phyloP scores from a whole-genome alignment of 1,284 basidiomycete genomes.

The Stereum hirsutum region DNA sequence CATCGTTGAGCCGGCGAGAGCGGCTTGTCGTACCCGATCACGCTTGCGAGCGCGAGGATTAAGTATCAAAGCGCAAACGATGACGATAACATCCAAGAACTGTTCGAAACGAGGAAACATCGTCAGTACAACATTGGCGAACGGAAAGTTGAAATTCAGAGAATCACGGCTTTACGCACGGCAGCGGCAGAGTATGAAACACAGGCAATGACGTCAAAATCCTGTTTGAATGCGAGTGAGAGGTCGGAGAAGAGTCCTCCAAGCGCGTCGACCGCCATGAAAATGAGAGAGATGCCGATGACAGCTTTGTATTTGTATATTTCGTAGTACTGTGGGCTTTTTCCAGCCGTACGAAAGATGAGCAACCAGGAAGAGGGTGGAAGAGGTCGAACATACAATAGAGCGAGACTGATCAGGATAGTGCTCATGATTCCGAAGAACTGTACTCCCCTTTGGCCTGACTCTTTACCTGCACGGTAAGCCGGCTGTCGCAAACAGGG shows the following conservation, averaged over 20 bases:
- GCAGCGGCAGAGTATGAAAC: slow-evolving; percentile 55
- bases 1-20: no score
- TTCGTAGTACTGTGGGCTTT: slow-evolving; percentile 51
- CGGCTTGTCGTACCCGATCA: no score
- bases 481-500: slow-evolving; percentile 23
- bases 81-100: slow-evolving; percentile 51
- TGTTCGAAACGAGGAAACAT: no score
- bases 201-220: slow-evolving; percentile 60
- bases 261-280: slow-evolving; percentile 64
- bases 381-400: slow-evolving; percentile 35
- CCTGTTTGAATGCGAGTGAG: slow-evolving; percentile 59
- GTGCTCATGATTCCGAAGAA: slow-evolving; percentile 62
- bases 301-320: slow-evolving; percentile 67
- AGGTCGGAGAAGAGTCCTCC: slow-evolving; percentile 68
- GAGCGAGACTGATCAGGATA: slow-evolving; percentile 48
- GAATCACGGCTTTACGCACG: slow-evolving; percentile 32
- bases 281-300: slow-evolving; percentile 61
- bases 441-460: slow-evolving; percentile 30
- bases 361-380: no score
- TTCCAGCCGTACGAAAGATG: no score
- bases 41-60: slow-evolving; percentile 34
- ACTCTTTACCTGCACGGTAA: slow-evolving; percentile 30
- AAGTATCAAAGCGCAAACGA: slow-evolving; percentile 50
- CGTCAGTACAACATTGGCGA: no score
- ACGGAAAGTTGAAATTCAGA: no score